Base-by-base conservation (phyloP, 768 basidiomycete species). In the Clathrus columnatus region DNA sequence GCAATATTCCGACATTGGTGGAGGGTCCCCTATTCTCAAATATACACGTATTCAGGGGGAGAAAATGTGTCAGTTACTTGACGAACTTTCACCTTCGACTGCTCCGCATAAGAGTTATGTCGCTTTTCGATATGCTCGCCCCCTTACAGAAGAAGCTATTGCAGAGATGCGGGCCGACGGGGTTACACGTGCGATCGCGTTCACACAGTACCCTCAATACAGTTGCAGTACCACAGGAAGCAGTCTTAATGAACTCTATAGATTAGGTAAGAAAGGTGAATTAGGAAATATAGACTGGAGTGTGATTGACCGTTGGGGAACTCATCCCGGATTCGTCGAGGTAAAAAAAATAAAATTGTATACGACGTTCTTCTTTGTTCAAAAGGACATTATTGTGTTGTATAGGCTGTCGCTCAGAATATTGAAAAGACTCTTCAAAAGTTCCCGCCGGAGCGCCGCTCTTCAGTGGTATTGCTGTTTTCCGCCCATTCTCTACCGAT, bases 131-230 rank as follows among this genome's bases (percentile, higher is more conserved):
- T 91, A 99, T 68, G 92, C 89, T 23, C 77, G 81, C 42, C 96
- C 94, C 3, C 73, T 98, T 56, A 96, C 93, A 24, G 83, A 86
- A 62, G 83, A 84, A 64, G 85, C 88, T 24, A 79, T 91, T 10
- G 77, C 74, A 54, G 83, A 90, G 68, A 85, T 99, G 85, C 83
- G 82, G 70, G 78, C 73, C 51, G 96, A 98, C 65, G 92, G 94
- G 20, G 91, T 99, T 28, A 85, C 78, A 68, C 76, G 94, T 59
- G 96, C 95, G 0, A 74, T 99, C 24, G 96, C 94, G 18, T 99
- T 99, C 73, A 91, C 91, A 2, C 96, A 99, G 70, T 99, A 99
- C 68, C 96, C 96, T 0, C 96, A 99, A 69, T 99, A 99, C 70
- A 90, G 87, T 64, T 99, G 96, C 70, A 94, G 91, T 59, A 99